Conservation (phyloP, 2,329 filamentous ascomycete species). For the Beauveria asiatica region DNA sequence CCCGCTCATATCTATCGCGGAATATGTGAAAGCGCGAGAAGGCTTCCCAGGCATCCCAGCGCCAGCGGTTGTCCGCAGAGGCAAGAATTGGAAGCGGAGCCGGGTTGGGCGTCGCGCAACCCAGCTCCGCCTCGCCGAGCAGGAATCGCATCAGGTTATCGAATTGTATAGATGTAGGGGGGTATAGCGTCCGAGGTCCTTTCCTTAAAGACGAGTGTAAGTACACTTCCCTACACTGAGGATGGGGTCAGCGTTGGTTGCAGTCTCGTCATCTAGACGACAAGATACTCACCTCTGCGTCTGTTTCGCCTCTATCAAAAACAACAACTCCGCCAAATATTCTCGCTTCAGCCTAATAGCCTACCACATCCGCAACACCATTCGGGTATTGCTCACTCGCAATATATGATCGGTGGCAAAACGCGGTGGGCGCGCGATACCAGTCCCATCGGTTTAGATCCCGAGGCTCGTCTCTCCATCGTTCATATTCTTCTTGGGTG, state of each 20-base stretch:
- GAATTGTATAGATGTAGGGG: not conserved
- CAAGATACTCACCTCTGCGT: slow-evolving; percentile 11
- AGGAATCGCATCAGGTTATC: not conserved
- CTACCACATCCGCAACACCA: slow-evolving; percentile 17
- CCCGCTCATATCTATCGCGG: not conserved
- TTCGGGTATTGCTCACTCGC: slow-evolving; percentile 20
- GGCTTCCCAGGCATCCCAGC: not conserved
- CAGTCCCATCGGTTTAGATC: not conserved
- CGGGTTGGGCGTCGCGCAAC: not conserved
- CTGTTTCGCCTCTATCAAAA: slow-evolving; percentile 20
- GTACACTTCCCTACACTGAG: not conserved
- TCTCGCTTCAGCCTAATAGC: slow-evolving; percentile 22
- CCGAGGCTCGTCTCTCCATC: not conserved
- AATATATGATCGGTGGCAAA: not conserved
- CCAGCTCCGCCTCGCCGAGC: not conserved
- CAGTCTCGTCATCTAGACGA: not conserved
- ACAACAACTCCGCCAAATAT: slow-evolving; percentile 23
- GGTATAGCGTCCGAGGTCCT: not conserved
- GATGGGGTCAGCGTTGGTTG: not conserved
- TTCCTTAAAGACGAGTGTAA: not conserved
- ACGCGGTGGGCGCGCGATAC: not conserved
- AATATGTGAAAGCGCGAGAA: not conserved
- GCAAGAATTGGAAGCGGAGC: not conserved
- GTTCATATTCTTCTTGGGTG: not conserved
- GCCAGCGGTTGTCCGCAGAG: not conserved